Evolutionary conservation across 805 yeast species (phyloP), one percentile per base, ranked within the genome.

Genomic region (Barnettozyma wickerhamii): DNA sequence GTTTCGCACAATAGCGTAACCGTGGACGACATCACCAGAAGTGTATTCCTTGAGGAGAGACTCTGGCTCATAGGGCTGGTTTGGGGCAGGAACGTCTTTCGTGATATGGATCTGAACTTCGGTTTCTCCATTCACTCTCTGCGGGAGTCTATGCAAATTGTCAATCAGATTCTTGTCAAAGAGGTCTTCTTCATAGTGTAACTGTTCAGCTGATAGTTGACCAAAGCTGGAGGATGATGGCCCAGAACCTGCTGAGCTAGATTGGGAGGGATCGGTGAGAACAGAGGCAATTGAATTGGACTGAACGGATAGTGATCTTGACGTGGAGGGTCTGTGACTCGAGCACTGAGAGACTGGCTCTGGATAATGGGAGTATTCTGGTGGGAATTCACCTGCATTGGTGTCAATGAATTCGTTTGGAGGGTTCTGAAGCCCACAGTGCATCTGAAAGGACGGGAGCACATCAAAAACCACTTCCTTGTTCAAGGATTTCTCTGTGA

Each of bases 371-470:
- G 30, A 57, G 41, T 66, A 65, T 13, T 48, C 54, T 10, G 70
- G 70, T 2, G 70, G 70, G 19, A 51, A 51, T 28, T 58, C 65
- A 21, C 50, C 56, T 27, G 45, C 42, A 37, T 54, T 60, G 4
- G 62, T 24, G 5, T 41, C 52, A 2, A 54, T 52, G 28, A 54
- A 71, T 53, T 56, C 77, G 40, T 53, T 68, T 46, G 62, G 72
- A 60, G 50, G 73, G 35, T 62, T 52, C 37, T 65, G 68, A 32
- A 67, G 37, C 2, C 65, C 71, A 49, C 76, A 79, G 51, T 77
- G 79, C 80, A 81, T 76, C 46, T 80, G 84, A 52, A 80, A 81
- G 0, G 86, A 78, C 0, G 87, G 89, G 27, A 81, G 56, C 3
- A 81, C 73, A 49, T 81, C 86, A 37, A 77, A 64, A 10, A 62